phyloP scores from a whole-genome alignment of 2,329 filamentous ascomycete genomes.

The Ilyonectria mors-panacis region DNA sequence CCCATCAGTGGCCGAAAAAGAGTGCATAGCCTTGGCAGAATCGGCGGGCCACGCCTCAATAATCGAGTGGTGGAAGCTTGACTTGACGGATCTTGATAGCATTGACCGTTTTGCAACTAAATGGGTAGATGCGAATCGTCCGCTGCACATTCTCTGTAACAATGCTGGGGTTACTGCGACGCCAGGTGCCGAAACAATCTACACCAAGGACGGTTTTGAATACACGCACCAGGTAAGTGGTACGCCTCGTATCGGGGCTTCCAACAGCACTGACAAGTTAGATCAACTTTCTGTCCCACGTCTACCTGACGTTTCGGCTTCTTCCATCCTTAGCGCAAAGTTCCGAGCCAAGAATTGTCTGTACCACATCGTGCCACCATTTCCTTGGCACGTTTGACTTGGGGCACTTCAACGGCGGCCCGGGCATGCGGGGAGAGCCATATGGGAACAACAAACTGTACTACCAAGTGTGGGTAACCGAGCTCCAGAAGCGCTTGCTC shows the following conservation, averaged over 20 bases:
- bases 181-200: not conserved
- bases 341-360: slow-evolving; percentile 10
- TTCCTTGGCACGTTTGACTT: slow-evolving; percentile 9
- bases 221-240: slow-evolving; percentile 6
- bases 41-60: slow-evolving; percentile 11
- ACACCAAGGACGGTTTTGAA: slow-evolving; percentile 17
- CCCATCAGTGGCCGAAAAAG: slow-evolving; percentile 1
- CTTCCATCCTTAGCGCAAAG: slow-evolving; percentile 10
- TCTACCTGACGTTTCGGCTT: slow-evolving; percentile 12
- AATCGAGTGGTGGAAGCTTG: slow-evolving; percentile 23
- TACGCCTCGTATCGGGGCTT: not conserved
- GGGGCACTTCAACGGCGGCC: slow-evolving; percentile 6
- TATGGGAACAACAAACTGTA: slow-evolving; percentile 26
- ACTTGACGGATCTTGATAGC: slow-evolving; percentile 12
- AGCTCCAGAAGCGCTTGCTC: slow-evolving; percentile 14
- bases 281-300: slow-evolving; percentile 22
- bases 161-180: slow-evolving; percentile 2
- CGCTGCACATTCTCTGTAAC: slow-evolving; percentile 13
- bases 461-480: slow-evolving; percentile 12
- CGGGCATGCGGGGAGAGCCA: not conserved
- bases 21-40: not conserved
- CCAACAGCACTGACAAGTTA: not conserved
- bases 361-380: slow-evolving; percentile 7
- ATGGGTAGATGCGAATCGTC: slow-evolving; percentile 5
- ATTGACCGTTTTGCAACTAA: not conserved